Evolutionary conservation across 2,329 filamentous ascomycete genomes (phyloP), one percentile per base, ranked within the genome.

Genomic region (Aspergillus pseudoglaucus): DNA sequence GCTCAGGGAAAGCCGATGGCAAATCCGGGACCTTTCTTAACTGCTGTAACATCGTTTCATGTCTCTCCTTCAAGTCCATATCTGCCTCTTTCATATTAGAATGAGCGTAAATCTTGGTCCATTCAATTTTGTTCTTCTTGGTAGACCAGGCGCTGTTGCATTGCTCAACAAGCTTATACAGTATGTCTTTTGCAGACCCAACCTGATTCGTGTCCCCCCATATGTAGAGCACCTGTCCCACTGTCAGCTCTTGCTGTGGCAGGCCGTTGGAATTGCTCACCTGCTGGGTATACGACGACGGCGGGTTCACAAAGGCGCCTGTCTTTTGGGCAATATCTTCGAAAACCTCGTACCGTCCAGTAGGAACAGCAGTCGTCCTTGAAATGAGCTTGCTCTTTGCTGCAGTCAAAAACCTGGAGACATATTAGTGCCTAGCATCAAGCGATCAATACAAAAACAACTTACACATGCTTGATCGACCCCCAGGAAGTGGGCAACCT

Each of bases 171-270:
- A 62, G 35, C 15, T 47, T 32, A 27, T 53, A 46, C 18, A 62
- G 32, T 9, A 59, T 30, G 2, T 57, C 52, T 41, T 54, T 51
- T 4, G 63, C 62, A 6, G 56, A 48, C 38, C 48, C 43, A 14
- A 61, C 52, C 35, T 65, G 59, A 2, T 40, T 15, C n/a, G 51
- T 38, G 17, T 54, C 59, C 2, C 63, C 63, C 61, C 63, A 64
- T 17, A 63, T 37, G 25, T 47, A 42, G 20, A 65, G 55, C 3
- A 47, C 44, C 62, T 65, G 45, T 7, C 4, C 17, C 6, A 8
- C 4, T 25, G 5, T 44, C 40, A 6, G 9, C 20, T 3, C 10
- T 1, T 44, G 7, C 12, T 6, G 3, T n/a, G 27, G 42, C 40
- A 12, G 23, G 12, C 6, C 23, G n/a, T 32, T 10, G 6, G 12